phyloP scores from a whole-genome alignment of 202 grass and related monocot species.

The Musa balbisiana region DNA sequence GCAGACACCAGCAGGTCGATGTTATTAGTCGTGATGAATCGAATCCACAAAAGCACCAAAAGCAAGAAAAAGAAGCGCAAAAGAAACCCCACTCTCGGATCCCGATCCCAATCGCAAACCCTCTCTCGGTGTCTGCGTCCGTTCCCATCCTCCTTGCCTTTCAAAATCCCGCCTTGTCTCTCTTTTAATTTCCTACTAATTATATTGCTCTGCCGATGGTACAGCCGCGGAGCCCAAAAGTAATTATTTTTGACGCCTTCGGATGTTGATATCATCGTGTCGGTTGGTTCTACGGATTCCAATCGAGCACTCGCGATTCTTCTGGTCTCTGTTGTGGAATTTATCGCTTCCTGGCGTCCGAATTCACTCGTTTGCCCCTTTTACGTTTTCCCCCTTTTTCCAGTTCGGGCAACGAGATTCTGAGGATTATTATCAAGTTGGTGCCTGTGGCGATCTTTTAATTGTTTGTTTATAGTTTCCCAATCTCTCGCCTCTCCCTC shows the following conservation, averaged over 20 bases:
- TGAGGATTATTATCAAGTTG: not conserved
- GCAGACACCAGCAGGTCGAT: not conserved
- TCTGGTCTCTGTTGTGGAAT: not conserved
- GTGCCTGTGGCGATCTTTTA: not conserved
- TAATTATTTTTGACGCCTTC: not conserved
- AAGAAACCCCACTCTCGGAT: not conserved
- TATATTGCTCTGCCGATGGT: not conserved
- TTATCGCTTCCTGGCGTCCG: conserved; percentile 6
- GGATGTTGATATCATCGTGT: not conserved
- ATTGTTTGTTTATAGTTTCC: not conserved
- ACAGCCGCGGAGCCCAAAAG: not conserved
- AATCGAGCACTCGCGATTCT: not conserved
- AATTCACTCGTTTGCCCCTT: not conserved
- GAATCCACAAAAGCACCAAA: not conserved
- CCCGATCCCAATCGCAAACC: not conserved
- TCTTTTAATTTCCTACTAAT: not conserved
- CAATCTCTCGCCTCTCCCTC: not conserved
- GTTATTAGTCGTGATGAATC: conserved; percentile 3
- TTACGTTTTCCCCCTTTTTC: not conserved
- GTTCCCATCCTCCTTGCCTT: no score
- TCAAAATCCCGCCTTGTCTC: not conserved
- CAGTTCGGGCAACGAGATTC: not conserved
- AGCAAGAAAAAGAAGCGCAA: conserved; percentile 5
- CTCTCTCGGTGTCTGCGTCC: not conserved
- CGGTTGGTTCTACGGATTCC: conserved; percentile 1